Percentiles rank a stretch among this genome's conserved stretches.
Conservation (phyloP, 106 monocot genomes). For the Acanthochlamys bracteata region DNA sequence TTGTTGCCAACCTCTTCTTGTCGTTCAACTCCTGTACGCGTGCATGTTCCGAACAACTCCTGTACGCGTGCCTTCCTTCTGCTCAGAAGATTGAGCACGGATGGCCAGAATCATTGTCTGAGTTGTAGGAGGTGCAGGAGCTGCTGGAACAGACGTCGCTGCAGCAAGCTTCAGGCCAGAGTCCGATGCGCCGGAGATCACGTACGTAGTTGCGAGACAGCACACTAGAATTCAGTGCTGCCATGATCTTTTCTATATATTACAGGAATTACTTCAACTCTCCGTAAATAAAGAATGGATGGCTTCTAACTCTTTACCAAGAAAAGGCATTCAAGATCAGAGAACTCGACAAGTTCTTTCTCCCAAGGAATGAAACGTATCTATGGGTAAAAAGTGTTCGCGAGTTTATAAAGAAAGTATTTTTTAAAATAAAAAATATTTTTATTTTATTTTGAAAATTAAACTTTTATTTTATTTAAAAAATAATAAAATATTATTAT, state of each 20-base stretch:
- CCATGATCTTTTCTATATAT: constrained; percentile 48
- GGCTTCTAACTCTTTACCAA: not conserved
- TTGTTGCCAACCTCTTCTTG: constrained; percentile 94
- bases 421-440: too few species aligned
- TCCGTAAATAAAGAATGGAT: not conserved
- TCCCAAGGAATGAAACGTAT: too few species aligned
- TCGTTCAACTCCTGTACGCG: constrained; percentile 96
- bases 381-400: too few species aligned
- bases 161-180: constrained; percentile 27
- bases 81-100: constrained; percentile 7
- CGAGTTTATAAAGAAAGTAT: too few species aligned
- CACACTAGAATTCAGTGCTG: constrained; percentile 71
- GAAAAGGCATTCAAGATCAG: not conserved
- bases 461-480: too few species aligned
- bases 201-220: constrained; percentile 69
- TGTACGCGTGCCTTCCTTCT: constrained; percentile 43
- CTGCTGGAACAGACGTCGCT: constrained; percentile 5
- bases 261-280: too few species aligned
- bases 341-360: too few species aligned
- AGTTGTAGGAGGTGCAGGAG: constrained; percentile 10
- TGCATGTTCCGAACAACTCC: constrained; percentile 67
- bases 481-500: too few species aligned
- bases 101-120: constrained; percentile 27
- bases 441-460: too few species aligned
- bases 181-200: constrained; percentile 30